phyloP scores from a whole-genome alignment of 331 rosid species.

The Quercus lobata region DNA sequence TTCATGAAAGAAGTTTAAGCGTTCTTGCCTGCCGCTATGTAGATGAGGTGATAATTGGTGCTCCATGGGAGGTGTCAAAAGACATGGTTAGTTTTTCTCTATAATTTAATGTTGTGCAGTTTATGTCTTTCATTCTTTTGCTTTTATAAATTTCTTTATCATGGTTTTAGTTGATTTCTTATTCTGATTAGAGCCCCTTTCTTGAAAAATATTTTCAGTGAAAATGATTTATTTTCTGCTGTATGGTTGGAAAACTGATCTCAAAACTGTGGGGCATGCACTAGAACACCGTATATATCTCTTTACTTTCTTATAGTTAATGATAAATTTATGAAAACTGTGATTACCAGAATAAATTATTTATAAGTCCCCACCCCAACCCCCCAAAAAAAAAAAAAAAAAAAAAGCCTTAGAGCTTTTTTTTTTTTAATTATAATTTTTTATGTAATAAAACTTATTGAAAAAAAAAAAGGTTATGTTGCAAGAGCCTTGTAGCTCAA shows the following conservation, averaged over 20 bases:
- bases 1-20: slow-evolving; percentile 61
- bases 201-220: background rate
- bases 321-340: background rate
- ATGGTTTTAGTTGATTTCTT: background rate
- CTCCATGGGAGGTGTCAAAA: slow-evolving; percentile 56
- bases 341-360: background rate
- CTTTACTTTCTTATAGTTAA: background rate
- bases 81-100: slow-evolving; percentile 43
- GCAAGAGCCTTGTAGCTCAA: too few species aligned
- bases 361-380: too few species aligned
- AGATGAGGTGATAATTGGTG: slow-evolving; percentile 63
- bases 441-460: too few species aligned
- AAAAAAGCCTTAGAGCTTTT: too few species aligned
- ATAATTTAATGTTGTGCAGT: background rate
- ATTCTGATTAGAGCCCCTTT: background rate
- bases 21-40: slow-evolving; percentile 64
- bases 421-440: too few species aligned
- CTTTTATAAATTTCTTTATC: background rate
- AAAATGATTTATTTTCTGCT: background rate
- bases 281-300: background rate
- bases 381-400: too few species aligned
- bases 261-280: background rate
- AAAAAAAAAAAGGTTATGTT: too few species aligned
- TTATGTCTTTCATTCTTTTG: background rate
- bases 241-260: background rate